These are phyloP conservation scores for Quercus engelmannii DNA, from an alignment of 306 rosid species.

Conservation along the genomic window DNA sequence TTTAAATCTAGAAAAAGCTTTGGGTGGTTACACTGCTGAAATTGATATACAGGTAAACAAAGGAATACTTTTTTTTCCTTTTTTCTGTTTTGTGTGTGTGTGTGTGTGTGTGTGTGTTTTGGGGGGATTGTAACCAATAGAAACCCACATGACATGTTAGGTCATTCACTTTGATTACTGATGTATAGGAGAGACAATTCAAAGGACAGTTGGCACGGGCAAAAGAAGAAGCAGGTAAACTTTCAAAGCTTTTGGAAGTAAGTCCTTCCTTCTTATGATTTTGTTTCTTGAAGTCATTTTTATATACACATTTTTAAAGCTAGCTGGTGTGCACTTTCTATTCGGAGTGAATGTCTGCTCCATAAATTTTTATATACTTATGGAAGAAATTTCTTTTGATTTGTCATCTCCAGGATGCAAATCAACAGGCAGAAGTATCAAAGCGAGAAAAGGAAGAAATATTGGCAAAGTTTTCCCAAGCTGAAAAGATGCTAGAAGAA, in stretches of 20 bases:
- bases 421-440: constrained; percentile 47
- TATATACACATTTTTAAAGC: not conserved
- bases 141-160: not conserved
- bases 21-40: constrained; percentile 93
- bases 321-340: not conserved
- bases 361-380: too few species aligned
- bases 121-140: not conserved
- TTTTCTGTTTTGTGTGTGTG: not conserved
- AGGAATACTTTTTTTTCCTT: not conserved
- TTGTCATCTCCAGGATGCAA: constrained; percentile 55
- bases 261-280: constrained; percentile 10
- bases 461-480: constrained; percentile 60
- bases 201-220: constrained; percentile 67
- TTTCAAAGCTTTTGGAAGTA: constrained; percentile 65
- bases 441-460: constrained; percentile 67
- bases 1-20: constrained; percentile 85
- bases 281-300: not conserved
- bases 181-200: constrained; percentile 57
- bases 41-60: constrained; percentile 84
- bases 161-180: constrained; percentile 6
- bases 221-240: constrained; percentile 65
- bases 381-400: not conserved
- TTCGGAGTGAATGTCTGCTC: not conserved
- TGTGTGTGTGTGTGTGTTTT: not conserved
- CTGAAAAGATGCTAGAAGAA: constrained; percentile 67